These are phyloP conservation scores for Lodderomyces beijingensis DNA, from an alignment of 1,139 yeast genomes.

Conservation along the genomic window DNA sequence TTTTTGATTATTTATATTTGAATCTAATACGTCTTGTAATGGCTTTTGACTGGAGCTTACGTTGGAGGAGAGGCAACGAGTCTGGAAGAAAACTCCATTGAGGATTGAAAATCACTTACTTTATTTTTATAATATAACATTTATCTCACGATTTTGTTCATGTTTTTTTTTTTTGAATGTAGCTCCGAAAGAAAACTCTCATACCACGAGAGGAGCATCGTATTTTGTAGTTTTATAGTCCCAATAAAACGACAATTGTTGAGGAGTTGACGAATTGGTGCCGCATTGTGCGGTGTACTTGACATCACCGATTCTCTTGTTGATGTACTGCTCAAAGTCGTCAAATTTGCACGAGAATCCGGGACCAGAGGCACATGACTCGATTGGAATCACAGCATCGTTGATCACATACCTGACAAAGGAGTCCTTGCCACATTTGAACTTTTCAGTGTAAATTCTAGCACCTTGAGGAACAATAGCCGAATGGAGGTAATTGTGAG, in stretches of 20 bases:
- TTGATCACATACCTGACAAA: conserved; percentile 50
- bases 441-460: conserved; percentile 46
- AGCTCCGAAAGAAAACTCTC: too few relatives aligned
- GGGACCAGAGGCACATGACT: conserved; percentile 49
- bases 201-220: conserved; percentile 21
- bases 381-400: conserved; percentile 55
- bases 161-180: too few relatives aligned
- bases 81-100: too few relatives aligned
- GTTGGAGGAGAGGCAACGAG: too few relatives aligned
- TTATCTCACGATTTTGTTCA: too few relatives aligned
- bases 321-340: conserved; percentile 31
- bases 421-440: conserved; percentile 34
- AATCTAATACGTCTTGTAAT: too few relatives aligned
- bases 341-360: conserved; percentile 52
- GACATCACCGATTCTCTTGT: conserved; percentile 23
- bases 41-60: too few relatives aligned
- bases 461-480: conserved; percentile 57
- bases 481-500: conserved; percentile 40
- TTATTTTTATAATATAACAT: too few relatives aligned
- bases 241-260: conserved; percentile 36
- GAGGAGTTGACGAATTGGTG: conserved; percentile 25
- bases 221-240: conserved; percentile 26
- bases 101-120: too few relatives aligned
- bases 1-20: too few relatives aligned
- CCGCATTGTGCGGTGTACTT: conserved; percentile 31